These are phyloP conservation scores for Furcasterigmium furcatum DNA, from an alignment of 2,329 filamentous ascomycete genomes.

Conservation along the genomic window DNA sequence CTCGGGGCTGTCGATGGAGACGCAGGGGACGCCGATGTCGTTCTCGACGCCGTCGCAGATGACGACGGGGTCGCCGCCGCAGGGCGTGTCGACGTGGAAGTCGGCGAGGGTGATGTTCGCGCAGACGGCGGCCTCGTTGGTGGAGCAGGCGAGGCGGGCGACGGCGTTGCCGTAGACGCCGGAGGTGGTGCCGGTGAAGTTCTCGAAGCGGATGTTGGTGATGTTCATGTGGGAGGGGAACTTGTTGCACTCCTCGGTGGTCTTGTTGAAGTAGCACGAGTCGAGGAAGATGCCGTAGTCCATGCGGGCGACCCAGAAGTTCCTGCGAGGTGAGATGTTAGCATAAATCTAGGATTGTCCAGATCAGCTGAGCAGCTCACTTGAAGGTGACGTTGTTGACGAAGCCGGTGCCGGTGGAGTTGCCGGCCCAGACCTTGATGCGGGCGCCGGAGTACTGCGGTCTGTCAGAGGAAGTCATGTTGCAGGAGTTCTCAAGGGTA, in stretches of 20 bases:
- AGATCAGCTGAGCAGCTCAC: no score
- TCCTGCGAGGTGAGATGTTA: no score
- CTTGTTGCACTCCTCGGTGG: slow-evolving; percentile 43
- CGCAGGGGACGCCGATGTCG: slow-evolving; percentile 27
- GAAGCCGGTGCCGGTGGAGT: slow-evolving; percentile 54
- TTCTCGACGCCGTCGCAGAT: slow-evolving; percentile 46
- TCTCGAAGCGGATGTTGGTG: slow-evolving; percentile 55
- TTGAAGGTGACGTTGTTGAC: slow-evolving; percentile 60
- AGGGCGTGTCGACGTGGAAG: slow-evolving; percentile 52
- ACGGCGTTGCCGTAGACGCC: slow-evolving; percentile 53
- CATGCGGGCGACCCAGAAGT: slow-evolving; percentile 56
- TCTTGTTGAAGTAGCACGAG: slow-evolving; percentile 55
- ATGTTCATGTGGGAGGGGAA: slow-evolving; percentile 57
- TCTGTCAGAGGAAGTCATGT: not conserved
- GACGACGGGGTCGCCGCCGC: slow-evolving; percentile 36
- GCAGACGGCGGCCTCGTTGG: slow-evolving; percentile 49
- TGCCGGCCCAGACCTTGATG: slow-evolving; percentile 60
- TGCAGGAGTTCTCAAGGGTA: no score
- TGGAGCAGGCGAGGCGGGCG: slow-evolving; percentile 52
- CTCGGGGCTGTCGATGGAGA: slow-evolving; percentile 11
- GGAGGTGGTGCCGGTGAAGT: slow-evolving; percentile 53
- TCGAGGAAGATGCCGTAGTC: slow-evolving; percentile 57
- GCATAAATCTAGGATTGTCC: no score
- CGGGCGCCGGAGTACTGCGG: slow-evolving; percentile 44
- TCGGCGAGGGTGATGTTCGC: slow-evolving; percentile 51